Evolutionary conservation across 306 rosid genomes (phyloP), one percentile per base, ranked within the genome.

Genomic region (Lathyrus tuberosus): DNA sequence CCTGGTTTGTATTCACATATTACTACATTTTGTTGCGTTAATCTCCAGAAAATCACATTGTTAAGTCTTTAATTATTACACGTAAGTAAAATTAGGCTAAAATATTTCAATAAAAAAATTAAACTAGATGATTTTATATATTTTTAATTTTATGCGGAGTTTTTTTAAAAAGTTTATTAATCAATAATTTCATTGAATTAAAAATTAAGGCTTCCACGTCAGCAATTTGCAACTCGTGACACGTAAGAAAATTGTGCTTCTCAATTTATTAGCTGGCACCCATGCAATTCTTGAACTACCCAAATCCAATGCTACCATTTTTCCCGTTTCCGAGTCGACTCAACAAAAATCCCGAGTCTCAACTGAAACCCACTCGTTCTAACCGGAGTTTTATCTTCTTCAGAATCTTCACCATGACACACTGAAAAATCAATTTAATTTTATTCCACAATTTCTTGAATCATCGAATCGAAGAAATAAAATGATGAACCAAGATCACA

Each of bases 401-500:
- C 80, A 13, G 13, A 16, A 62, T 54, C 16, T 4, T 13, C 38
- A 6, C 38, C 15, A 64, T 73, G 82, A 57, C 4, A 42, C 70
- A 26, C 17, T 22, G 13, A 30, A 44, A 20, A 37, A 30, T 44
- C 42, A 53, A 16, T 4, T 16, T 80, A 62, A 10, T 14, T 38
- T 38, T 11, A 37, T 28, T 6, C 47, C 11, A 0, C 10, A 57
- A 8, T 5, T 42, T 52, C 5, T 10, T 78, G 15, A 74, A 1
- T 24, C 2, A 10, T 52, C 17, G 10, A 14, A 6, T 69, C 13
- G 4, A 4, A 65, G 8, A 5, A 26, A 4, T 3, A 58, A 72
- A 52, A 83, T 83, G 84, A 83, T 83, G 87, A 79, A 59, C 28
- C 66, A 76, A 1, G 80, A 72, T n/a, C 44, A 38, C 12, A 69